Evolutionary conservation across 139 green algal genomes (phyloP).

Genomic region (Diplosphaera chodatii): DNA sequence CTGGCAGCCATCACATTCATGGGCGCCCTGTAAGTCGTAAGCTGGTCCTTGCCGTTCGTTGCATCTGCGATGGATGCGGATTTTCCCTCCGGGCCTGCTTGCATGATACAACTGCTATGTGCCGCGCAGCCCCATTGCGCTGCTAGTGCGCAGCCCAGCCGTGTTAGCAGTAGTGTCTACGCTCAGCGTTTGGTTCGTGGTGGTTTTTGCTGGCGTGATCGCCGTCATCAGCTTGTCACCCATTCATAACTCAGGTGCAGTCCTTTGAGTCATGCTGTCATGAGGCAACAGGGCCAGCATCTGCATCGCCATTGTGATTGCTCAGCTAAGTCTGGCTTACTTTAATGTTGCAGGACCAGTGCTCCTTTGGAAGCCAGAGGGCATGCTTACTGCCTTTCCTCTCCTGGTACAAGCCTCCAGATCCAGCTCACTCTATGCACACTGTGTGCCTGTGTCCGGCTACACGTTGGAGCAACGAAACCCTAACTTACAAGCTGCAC

Average conservation of each 20-base stretch:
- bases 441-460: no score
- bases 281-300: not conserved
- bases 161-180: conserved; percentile 55
- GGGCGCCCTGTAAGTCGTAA: not conserved
- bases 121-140: conserved; percentile 30
- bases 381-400: conserved; percentile 67
- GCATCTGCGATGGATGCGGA: no score
- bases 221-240: conserved; percentile 31
- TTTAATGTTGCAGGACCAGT: conserved; percentile 11
- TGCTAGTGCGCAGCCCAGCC: conserved; percentile 55
- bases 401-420: conserved; percentile 36
- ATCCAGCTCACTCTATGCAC: no score
- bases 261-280: not conserved
- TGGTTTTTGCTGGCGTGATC: conserved; percentile 58
- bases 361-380: conserved; percentile 39
- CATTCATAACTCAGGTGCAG: not conserved
- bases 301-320: no score
- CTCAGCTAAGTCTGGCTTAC: not conserved
- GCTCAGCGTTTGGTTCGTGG: conserved; percentile 55
- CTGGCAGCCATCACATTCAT: conserved; percentile 27
- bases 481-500: no score
- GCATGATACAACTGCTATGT: not conserved
- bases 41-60: no score
- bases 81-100: no score
- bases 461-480: no score